Percentiles rank a stretch among this genome's conserved stretches.
Evolutionary conservation across 1,284 basidiomycete species (phyloP).

Genomic region (Peniophora sp.): DNA sequence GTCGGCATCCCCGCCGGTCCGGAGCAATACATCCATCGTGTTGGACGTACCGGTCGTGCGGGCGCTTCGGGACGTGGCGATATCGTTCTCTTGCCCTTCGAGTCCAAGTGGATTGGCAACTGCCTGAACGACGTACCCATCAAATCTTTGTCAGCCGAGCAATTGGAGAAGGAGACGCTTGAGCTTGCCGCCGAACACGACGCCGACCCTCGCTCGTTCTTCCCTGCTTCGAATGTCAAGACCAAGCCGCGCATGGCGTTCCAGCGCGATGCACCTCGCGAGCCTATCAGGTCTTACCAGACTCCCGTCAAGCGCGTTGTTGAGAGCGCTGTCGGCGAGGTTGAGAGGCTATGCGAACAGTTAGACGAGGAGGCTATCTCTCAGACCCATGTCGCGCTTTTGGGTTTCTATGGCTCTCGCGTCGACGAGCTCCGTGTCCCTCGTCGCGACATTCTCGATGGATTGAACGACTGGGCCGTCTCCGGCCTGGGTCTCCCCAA

Average conservation of each 20-base stretch:
- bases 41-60: conserved; percentile 87
- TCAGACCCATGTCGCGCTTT: conserved; percentile 61
- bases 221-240: conserved; percentile 1
- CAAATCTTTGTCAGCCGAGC: conserved; percentile 45
- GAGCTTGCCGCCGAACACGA: conserved; percentile 48
- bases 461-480: conserved; percentile 60
- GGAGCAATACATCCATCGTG: conserved; percentile 87
- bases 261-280: background rate
- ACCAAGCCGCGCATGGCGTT: too few species aligned
- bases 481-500: conserved; percentile 40
- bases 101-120: conserved; percentile 64
- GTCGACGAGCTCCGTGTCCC: conserved; percentile 39
- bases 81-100: conserved; percentile 81
- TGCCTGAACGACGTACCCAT: conserved; percentile 69
- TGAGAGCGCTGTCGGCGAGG: conserved; percentile 23
- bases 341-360: conserved; percentile 17
- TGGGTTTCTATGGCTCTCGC: conserved; percentile 74
- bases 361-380: conserved; percentile 51
- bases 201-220: conserved; percentile 28
- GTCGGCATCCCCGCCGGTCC: conserved; percentile 69
- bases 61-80: conserved; percentile 75
- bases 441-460: conserved; percentile 46
- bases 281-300: background rate
- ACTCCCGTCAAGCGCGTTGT: conserved; percentile 19
- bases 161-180: conserved; percentile 43